phyloP scores from a whole-genome alignment of 495 filamentous ascomycete species.

The Tuber melanosporum region DNA sequence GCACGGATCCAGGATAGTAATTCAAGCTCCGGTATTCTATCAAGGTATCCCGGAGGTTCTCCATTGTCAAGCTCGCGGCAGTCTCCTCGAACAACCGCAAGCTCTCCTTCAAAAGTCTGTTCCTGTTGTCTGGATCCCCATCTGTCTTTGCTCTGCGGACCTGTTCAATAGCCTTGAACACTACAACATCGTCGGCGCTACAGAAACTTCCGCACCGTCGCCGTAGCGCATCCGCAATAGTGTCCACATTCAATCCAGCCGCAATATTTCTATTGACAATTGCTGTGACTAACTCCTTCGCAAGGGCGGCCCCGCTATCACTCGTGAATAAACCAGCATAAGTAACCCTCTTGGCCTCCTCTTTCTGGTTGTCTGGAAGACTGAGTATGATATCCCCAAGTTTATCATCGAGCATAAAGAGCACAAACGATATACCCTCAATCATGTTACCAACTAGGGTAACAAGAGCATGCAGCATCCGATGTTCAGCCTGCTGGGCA shows the following conservation, averaged over 20 bases:
- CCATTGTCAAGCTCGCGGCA: slow-evolving; percentile 67
- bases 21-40: slow-evolving; percentile 68
- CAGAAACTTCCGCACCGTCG: slow-evolving; percentile 93
- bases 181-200: slow-evolving; percentile 89
- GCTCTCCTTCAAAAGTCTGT: slow-evolving; percentile 72
- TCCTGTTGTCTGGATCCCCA: slow-evolving; percentile 63
- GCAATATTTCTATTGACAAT: slow-evolving; percentile 97
- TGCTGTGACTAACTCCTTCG: slow-evolving; percentile 91
- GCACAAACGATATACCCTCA: slow-evolving; percentile 90
- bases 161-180: slow-evolving; percentile 95
- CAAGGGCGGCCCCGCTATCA: slow-evolving; percentile 73
- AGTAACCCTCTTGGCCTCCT: slow-evolving; percentile 66
- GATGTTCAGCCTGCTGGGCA: slow-evolving; percentile 84
- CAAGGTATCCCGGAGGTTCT: slow-evolving; percentile 70
- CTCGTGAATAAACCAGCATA: slow-evolving; percentile 82
- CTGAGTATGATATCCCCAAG: slow-evolving; percentile 80
- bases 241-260: slow-evolving; percentile 92
- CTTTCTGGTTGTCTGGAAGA: slow-evolving; percentile 60
- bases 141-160: slow-evolving; percentile 75
- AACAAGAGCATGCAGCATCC: slow-evolving; percentile 77
- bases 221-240: slow-evolving; percentile 83
- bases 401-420: slow-evolving; percentile 86
- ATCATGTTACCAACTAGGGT: slow-evolving; percentile 76
- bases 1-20: slow-evolving; percentile 95
- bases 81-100: slow-evolving; percentile 82